Evolutionary conservation across 257 asterid species (phyloP), one percentile per base, ranked within the genome.

Genomic region (Rehmannia glutinosa): DNA sequence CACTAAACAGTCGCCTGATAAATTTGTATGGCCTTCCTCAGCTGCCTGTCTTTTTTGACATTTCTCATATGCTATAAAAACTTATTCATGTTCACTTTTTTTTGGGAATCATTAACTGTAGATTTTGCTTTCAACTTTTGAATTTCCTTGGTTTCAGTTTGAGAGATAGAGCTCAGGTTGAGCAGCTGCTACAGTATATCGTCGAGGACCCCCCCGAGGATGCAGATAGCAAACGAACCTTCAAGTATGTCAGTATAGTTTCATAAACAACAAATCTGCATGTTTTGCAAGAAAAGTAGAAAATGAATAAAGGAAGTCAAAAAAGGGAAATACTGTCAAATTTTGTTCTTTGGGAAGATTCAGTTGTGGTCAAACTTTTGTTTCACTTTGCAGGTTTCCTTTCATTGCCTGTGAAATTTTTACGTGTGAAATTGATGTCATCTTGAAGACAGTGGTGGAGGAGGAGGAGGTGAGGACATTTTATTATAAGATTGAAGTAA

Each of bases 391-490:
- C 82, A 94, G 99, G 93, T 91, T 94, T 73, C 99, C 99, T 38
- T 94, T 94, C 75, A 83, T 94, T 77, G 91, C 99, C 11, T 91
- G 97, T 81, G 99, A 94, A 86, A 80, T 91, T 56, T 91, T 94
- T 77, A 88, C 98, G 0, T 94, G 99, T 54, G 99, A 94, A 80
- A 94, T 94, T 61, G 99, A 94, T 72, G 97, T 91, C 75, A 94
- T 94, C 81, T 78, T 94, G 81, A 91, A 91, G 90, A 86, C 97
- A 47, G 59, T 94, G 76, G 99, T 94, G 66, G 99, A 94, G 42
- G 95, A 89, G 64, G 95, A 94, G 73, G 98, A 91, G 95, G 99
- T 94, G 73, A 51, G 71, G 12, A 68, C 66, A 68, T 75, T 56
- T 47, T 68, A 49, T 50, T 39, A 32, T 64, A 32, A 63, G 64